These are phyloP conservation scores for Jacaranda mimosifolia DNA, from an alignment of 257 asterid genomes.

Conservation along the genomic window DNA sequence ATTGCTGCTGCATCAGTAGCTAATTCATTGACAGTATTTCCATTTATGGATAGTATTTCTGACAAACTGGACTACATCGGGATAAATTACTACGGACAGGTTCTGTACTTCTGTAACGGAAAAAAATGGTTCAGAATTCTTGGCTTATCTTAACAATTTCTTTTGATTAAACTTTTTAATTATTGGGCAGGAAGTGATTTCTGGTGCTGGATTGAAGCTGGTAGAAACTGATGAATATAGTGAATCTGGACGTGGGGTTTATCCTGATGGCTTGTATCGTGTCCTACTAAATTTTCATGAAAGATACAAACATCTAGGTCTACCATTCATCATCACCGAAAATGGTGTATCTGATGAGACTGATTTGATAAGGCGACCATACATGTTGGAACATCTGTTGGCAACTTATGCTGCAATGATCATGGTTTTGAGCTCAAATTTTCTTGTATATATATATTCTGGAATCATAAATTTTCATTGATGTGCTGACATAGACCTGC, in stretches of 20 bases:
- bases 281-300: constrained; percentile 79
- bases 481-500: constrained; percentile 22
- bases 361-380: constrained; percentile 86
- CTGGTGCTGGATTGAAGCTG: constrained; percentile 85
- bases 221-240: constrained; percentile 90
- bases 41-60: constrained; percentile 77
- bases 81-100: constrained; percentile 98
- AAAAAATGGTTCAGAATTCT: neutral
- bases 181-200: constrained; percentile 78
- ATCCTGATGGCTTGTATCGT: constrained; percentile 93
- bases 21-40: constrained; percentile 68
- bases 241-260: constrained; percentile 98
- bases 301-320: constrained; percentile 81
- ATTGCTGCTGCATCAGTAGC: constrained; percentile 79
- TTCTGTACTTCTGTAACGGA: constrained; percentile 25
- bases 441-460: neutral
- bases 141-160: neutral
- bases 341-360: constrained; percentile 92
- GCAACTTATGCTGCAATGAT: constrained; percentile 87
- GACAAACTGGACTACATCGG: constrained; percentile 91
- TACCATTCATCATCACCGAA: constrained; percentile 80
- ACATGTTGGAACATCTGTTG: constrained; percentile 88
- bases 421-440: constrained; percentile 55
- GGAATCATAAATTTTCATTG: neutral
- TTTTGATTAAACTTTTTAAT: constrained; percentile 27